A percentile compares a stretch with the other conserved stretches of the same genome.
Conservation (phyloP, 164 flowering plant species). For the Echeveria elegans region DNA sequence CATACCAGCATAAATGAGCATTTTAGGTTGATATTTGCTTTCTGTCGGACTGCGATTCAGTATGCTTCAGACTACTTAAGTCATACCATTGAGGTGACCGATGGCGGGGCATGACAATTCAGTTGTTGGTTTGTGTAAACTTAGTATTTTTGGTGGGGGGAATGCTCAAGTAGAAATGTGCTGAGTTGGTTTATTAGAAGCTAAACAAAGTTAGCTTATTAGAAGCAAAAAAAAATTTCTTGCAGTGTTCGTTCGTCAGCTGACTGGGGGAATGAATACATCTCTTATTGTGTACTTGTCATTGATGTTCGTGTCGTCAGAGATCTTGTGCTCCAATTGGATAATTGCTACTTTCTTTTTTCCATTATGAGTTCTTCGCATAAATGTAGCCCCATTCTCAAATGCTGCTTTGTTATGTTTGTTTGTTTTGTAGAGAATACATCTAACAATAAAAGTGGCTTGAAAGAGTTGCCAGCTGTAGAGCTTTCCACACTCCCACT, state of each 20-base stretch:
- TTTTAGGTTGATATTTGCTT: background rate
- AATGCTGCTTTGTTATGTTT: background rate
- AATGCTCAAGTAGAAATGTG: background rate
- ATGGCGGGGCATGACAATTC: background rate
- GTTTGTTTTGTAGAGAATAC: constrained; percentile 49
- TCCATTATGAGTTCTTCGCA: background rate
- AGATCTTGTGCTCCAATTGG: background rate
- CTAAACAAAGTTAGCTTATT: too few species aligned
- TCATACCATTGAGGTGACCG: background rate
- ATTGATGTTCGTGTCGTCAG: background rate
- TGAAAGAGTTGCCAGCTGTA: constrained; percentile 84
- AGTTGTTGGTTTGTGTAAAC: too few species aligned
- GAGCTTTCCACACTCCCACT: constrained; percentile 84
- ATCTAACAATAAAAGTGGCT: constrained; percentile 61
- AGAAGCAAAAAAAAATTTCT: too few species aligned
- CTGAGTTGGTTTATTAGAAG: background rate
- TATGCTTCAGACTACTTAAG: too few species aligned
- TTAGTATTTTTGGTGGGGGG: background rate
- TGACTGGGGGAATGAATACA: background rate
- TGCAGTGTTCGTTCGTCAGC: background rate
- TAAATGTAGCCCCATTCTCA: background rate
- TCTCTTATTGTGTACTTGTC: background rate
- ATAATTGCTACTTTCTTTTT: background rate
- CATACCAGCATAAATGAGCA: background rate
- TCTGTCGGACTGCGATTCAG: too few species aligned